These are phyloP conservation scores for Ephemerocybe angulata DNA, from an alignment of 768 basidiomycete species.

Conservation along the genomic window DNA sequence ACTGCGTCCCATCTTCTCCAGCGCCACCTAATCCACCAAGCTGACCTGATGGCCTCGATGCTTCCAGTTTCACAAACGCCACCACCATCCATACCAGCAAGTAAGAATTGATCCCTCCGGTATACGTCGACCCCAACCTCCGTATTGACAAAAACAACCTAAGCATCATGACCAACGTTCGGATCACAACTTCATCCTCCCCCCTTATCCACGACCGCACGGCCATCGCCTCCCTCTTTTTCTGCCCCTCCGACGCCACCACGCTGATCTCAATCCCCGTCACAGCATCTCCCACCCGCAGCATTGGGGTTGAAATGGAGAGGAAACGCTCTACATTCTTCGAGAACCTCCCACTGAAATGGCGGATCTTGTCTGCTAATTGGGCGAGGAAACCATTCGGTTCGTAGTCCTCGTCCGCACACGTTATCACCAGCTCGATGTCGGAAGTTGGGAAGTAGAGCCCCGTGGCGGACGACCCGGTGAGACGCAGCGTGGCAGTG, in stretches of 20 bases:
- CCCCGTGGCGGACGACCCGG: conserved; percentile 24
- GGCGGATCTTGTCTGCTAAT: conserved; percentile 8
- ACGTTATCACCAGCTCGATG: conserved; percentile 24
- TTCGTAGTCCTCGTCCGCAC: neutral
- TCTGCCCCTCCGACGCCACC: conserved; percentile 16
- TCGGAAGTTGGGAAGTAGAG: conserved; percentile 24
- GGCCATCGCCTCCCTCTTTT: conserved; percentile 16
- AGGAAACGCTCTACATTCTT: conserved; percentile 17
- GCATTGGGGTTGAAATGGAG: conserved; percentile 17
- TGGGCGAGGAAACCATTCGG: neutral
- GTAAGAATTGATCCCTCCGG: conserved; percentile 25
- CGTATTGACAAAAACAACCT: conserved; percentile 24
- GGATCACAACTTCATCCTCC: conserved; percentile 12
- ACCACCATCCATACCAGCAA: conserved; percentile 28
- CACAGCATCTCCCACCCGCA: conserved; percentile 21
- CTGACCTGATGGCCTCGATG: conserved; percentile 19
- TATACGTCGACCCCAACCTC: conserved; percentile 22
- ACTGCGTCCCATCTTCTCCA: too few species aligned
- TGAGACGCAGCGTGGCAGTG: conserved; percentile 14
- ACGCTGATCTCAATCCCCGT: conserved; percentile 24
- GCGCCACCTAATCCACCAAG: neutral
- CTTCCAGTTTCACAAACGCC: conserved; percentile 24
- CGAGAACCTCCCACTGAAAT: conserved; percentile 18
- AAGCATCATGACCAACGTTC: conserved; percentile 19
- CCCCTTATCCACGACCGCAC: conserved; percentile 19